A percentile compares a stretch with the other conserved stretches of the same genome.
Conservation (phyloP, 495 filamentous ascomycete genomes). For the Aspergillus biplanus region DNA sequence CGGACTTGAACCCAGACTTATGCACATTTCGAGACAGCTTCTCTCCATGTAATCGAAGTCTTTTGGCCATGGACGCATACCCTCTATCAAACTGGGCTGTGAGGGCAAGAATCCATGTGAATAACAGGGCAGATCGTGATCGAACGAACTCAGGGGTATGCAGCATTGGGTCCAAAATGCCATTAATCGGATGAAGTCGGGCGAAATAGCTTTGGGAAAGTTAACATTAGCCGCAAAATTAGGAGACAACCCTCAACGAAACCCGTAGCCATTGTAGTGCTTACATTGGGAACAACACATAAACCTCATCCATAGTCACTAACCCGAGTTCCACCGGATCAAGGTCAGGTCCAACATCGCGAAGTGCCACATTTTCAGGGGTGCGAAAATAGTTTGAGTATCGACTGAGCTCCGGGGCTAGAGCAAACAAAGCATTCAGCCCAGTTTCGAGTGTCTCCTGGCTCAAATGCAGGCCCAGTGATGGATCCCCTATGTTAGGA, state of each 20-base stretch:
- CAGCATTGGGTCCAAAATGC: conserved; percentile 63
- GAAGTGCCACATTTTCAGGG: conserved; percentile 1
- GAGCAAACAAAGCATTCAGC: conserved; percentile 21
- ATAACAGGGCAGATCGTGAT: conserved; percentile 61
- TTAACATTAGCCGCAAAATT: background rate
- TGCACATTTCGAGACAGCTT: conserved; percentile 61
- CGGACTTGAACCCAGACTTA: conserved; percentile 59
- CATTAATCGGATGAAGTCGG: conserved; percentile 65
- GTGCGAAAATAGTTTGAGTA: conserved; percentile 29
- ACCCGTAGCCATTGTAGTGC: conserved; percentile 14
- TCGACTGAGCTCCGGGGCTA: conserved; percentile 1
- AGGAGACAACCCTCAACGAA: background rate
- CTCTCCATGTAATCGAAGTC: conserved; percentile 62
- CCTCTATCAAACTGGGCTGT: conserved; percentile 62
- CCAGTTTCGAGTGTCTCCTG: conserved; percentile 23
- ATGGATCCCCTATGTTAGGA: conserved; percentile 25
- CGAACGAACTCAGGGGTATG: conserved; percentile 65
- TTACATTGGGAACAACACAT: conserved; percentile 60
- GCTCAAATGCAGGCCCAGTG: conserved; percentile 27
- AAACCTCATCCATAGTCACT: conserved; percentile 57
- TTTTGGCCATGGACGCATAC: conserved; percentile 56
- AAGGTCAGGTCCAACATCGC: conserved; percentile 58
- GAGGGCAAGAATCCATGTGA: conserved; percentile 65
- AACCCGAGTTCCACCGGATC: conserved; percentile 68
- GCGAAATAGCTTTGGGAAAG: conserved; percentile 56